These are phyloP conservation scores for Porogramme epimiltina DNA, from an alignment of 1,284 basidiomycete species.

Conservation along the genomic window DNA sequence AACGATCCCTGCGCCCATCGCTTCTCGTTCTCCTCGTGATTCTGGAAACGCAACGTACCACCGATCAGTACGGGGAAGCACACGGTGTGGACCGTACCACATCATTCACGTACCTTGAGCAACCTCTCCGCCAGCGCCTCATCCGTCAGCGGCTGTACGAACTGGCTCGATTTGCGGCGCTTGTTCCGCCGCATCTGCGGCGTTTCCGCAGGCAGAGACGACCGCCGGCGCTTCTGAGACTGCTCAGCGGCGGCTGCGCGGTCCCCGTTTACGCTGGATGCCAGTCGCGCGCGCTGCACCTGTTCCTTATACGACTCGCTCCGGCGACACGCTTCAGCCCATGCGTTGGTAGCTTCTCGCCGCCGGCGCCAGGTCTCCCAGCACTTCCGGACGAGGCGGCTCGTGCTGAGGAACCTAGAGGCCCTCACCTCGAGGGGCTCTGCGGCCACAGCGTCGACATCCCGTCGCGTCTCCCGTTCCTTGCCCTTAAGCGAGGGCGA, in stretches of 20 bases:
- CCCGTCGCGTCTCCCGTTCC: slow-evolving; percentile 28
- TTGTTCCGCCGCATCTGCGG: slow-evolving; percentile 37
- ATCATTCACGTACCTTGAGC: slow-evolving; percentile 56
- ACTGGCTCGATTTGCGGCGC: slow-evolving; percentile 50
- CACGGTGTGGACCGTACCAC: slow-evolving; percentile 9
- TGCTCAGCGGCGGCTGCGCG: slow-evolving; percentile 1
- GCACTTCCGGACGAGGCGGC: slow-evolving; percentile 32
- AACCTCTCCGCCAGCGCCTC: slow-evolving; percentile 65
- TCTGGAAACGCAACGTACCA: slow-evolving; percentile 42
- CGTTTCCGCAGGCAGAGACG: slow-evolving; percentile 23
- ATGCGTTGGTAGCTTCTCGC: slow-evolving; percentile 46
- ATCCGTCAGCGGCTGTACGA: slow-evolving; percentile 55
- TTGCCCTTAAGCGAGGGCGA: slow-evolving; percentile 28
- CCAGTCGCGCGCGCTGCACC: slow-evolving; percentile 41
- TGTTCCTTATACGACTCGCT: slow-evolving; percentile 62
- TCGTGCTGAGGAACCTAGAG: slow-evolving; percentile 13
- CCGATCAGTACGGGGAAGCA: neutral
- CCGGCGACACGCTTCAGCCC: slow-evolving; percentile 58
- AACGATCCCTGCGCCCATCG: slow-evolving; percentile 75
- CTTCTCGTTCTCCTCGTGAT: slow-evolving; percentile 64
- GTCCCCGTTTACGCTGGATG: slow-evolving; percentile 25
- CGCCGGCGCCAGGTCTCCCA: slow-evolving; percentile 47
- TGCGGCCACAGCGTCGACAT: slow-evolving; percentile 16
- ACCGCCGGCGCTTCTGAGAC: slow-evolving; percentile 26
- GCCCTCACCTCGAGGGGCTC: slow-evolving; percentile 19